These are phyloP conservation scores for Musa acuminata DNA, from an alignment of 176 grass and related monocot species.

Conservation along the genomic window DNA sequence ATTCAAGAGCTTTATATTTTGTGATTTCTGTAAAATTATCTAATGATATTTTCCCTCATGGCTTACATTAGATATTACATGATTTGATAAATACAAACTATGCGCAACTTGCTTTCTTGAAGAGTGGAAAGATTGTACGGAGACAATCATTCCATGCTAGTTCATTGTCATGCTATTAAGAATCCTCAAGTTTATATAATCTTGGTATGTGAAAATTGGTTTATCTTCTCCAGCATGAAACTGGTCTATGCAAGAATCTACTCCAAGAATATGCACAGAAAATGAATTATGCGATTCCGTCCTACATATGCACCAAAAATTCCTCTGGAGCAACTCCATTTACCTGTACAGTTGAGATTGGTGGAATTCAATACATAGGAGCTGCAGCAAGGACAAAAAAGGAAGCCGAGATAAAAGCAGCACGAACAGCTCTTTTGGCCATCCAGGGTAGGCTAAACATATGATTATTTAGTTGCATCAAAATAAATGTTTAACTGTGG, in stretches of 20 bases:
- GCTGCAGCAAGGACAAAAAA: conserved; percentile 75
- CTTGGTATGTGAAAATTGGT: no score
- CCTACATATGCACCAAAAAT: conserved; percentile 57
- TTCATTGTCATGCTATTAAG: no score
- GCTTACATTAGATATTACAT: background rate
- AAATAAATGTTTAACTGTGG: background rate
- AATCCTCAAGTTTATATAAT: no score
- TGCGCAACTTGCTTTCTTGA: background rate
- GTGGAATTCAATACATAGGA: conserved; percentile 89
- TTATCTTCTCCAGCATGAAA: conserved; percentile 52
- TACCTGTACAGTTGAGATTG: conserved; percentile 80
- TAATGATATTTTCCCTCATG: no score
- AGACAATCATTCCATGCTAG: no score
- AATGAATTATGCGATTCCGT: conserved; percentile 96
- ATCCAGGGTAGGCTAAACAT: conserved; percentile 48
- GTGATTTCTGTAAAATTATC: no score
- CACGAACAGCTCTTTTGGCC: conserved; percentile 84
- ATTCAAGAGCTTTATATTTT: no score
- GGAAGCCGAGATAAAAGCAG: conserved; percentile 86
- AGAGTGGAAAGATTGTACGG: no score
- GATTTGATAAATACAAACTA: background rate
- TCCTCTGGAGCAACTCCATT: conserved; percentile 38
- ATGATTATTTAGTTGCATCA: background rate
- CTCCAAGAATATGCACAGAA: conserved; percentile 98
- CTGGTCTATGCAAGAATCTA: conserved; percentile 85